Base-by-base conservation (phyloP, 2,329 filamentous ascomycete genomes). In the Neospermospora avenae region DNA sequence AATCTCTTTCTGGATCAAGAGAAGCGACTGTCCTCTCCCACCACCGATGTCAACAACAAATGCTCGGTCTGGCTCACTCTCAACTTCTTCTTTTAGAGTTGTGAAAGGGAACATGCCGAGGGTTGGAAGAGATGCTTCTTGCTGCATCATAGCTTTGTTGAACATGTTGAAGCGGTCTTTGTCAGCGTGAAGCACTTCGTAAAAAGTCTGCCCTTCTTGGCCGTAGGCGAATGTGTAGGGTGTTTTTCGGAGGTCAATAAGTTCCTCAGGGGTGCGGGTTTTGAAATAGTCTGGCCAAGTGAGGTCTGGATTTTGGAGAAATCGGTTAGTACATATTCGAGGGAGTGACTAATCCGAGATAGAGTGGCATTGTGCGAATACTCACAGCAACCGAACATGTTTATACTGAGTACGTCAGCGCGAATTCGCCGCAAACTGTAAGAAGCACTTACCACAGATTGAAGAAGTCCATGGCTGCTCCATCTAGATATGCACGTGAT, bases 381-480 rank as follows among this genome's bases (percentile, higher is more conserved):
- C 28, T 55, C 18, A 25, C 45, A 34, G 18, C 48, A 51, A 5
- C 48, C 61, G 35, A 37, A 57, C 45, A 56, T 46, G 41, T 42
- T 46, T 25, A 45, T 51, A 8, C 46, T 58, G 16, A 5, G 28
- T 5, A 25, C 42, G 11, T 41, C n/a, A 57, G 45, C 5, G 5
- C 5, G 11, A 11, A 25, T 16, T 28, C 7, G 7, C 4, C 4
- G 22, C 16, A 22, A n/a, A 8, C 11, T 31, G 4, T 3, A 39
- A 28, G 28, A 24, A 46, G 31, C 3, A 52, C 62, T 42, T 55
- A 69, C 69, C 64, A 69, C 18, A 68, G 8, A 18, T 59, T 59
- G 42, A 59, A 68, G 37, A 65, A 67, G 24, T 68, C 66, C 28
- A 64, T 48, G 14, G 63, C 59, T 13, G 34, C 60, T 18, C 59